Evolutionary conservation across 2,329 filamentous ascomycete genomes (phyloP).

Genomic region (Cercospora berteroae): DNA sequence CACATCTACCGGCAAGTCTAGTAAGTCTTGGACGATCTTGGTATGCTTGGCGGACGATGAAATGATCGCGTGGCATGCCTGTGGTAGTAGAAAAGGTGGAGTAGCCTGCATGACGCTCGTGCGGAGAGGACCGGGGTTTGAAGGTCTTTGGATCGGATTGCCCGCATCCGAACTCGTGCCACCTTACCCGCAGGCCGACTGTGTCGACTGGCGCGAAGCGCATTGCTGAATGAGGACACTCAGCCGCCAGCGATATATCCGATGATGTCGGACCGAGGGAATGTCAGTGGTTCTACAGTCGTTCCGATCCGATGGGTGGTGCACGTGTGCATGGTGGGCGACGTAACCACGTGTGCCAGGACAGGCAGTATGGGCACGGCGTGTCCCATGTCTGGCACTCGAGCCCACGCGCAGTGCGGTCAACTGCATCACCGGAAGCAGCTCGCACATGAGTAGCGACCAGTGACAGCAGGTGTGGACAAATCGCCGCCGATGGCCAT

Average conservation of each 20-base stretch:
- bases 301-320: neutral
- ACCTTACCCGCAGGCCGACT: neutral
- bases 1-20: constrained; percentile 3
- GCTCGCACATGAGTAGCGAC: neutral
- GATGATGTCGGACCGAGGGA: neutral
- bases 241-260: neutral
- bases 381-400: neutral
- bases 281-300: neutral
- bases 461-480: neutral
- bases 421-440: neutral
- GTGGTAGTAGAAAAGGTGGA: constrained; percentile 2
- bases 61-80: constrained; percentile 7
- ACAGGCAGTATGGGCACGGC: neutral
- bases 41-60: constrained; percentile 13
- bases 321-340: neutral
- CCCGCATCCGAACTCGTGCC: neutral
- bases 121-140: constrained; percentile 13
- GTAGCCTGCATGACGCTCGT: constrained; percentile 1
- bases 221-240: neutral
- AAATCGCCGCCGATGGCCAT: neutral
- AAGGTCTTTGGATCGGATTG: constrained; percentile 5
- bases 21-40: constrained; percentile 2
- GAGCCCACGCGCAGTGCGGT: neutral
- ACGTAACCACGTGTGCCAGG: neutral
- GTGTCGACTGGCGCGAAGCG: neutral